Evolutionary conservation across 495 filamentous ascomycete species (phyloP), one percentile per base, ranked within the genome.

Genomic region (Platismatia glauca): DNA sequence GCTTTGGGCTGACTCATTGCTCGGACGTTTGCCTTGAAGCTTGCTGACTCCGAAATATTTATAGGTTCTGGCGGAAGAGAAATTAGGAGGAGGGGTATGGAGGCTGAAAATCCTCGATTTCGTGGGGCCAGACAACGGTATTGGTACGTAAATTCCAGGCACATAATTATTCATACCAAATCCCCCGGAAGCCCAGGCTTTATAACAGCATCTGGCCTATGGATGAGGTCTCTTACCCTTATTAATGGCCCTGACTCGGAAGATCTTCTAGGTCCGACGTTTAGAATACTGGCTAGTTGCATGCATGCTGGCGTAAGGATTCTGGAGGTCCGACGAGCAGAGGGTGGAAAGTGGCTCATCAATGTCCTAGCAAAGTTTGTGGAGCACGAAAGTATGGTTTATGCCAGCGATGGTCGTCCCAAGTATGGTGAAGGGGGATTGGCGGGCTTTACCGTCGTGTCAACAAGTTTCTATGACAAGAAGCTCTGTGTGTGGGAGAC

Each of bases 301-400:
- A 97, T 97, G 94, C 89, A 96, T 75, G 89, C 85, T 1, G 94
- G 94, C 18, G 81, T 81, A 31, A 80, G 85, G 62, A 70, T 97
- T 31, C 74, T 98, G 5, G 72, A 80, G 57, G 69, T 92, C 35
- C 70, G 60, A 16, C 67, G 70, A 48, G 68, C 52, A 22, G 33
- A 66, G 2, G 63, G 72, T 24, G 76, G 72, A 0, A 66, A 74
- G n/a, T 91, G 86, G 80, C 69, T 69, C 20, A 86, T 91, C 66
- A 75, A 81, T 56, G 78, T 93, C 20, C 64, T 95, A 46, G 87
- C 82, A 3, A 81, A 81, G 66, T 94, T 94, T 69, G 89, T 88
- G 61, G 89, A 91, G 71, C 90, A 97, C 74, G 77, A 89, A 75
- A 96, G 91, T 71, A 95, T 97, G 93, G 94, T 93, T 68, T 98